A percentile compares a stretch with the other conserved stretches of the same genome.
Conservation (phyloP, 306 rosid genomes). For the Malus orientalis region DNA sequence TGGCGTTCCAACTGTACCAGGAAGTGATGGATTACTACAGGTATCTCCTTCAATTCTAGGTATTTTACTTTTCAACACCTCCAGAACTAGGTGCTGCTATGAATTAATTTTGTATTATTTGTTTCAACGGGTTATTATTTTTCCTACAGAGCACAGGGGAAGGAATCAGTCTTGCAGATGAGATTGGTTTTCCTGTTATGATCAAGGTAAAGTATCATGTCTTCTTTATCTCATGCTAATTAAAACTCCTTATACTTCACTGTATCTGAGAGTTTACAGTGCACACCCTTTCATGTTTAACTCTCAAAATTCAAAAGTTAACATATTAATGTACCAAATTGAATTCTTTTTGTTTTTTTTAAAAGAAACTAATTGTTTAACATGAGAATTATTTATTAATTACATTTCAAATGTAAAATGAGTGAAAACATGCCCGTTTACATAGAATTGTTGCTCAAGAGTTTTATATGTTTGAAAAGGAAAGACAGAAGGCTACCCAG, state of each 20-base stretch:
- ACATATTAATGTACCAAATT: background rate
- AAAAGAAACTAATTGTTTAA: no score
- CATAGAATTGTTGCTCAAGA: background rate
- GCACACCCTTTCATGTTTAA: background rate
- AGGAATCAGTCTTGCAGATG: slow-evolving; percentile 70
- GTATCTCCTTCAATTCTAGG: slow-evolving; percentile 32
- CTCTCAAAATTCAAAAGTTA: background rate
- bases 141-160: slow-evolving; percentile 76
- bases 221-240: background rate
- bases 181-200: slow-evolving; percentile 97
- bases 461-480: background rate
- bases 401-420: background rate
- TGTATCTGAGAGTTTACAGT: background rate
- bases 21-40: slow-evolving; percentile 78
- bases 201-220: slow-evolving; percentile 60
- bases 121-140: background rate
- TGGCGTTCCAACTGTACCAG: slow-evolving; percentile 77
- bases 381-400: background rate
- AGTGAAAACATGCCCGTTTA: background rate
- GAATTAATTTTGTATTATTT: slow-evolving; percentile 11
- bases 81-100: background rate
- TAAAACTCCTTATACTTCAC: background rate
- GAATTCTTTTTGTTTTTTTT: no score
- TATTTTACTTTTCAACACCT: slow-evolving; percentile 11
- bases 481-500: background rate